Percentiles rank a stretch among this genome's conserved stretches.
phyloP scores from a whole-genome alignment of 2,329 filamentous ascomycete genomes.

The Nemania bipapillata region DNA sequence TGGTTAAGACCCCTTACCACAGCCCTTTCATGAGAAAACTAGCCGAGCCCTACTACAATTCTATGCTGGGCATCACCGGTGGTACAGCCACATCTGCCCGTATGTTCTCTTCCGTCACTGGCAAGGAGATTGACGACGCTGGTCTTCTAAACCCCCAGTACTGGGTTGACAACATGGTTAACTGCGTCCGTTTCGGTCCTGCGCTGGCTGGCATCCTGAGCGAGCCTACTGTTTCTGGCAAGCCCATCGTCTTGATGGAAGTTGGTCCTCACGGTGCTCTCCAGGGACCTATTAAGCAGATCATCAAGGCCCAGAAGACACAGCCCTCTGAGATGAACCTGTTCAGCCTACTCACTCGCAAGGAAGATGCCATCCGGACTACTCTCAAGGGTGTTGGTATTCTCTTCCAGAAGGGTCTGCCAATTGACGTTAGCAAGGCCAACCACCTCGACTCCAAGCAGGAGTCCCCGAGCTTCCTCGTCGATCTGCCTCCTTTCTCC shows the following conservation, averaged over 20 bases:
- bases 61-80: constrained; percentile 41
- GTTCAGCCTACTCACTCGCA: constrained; percentile 46
- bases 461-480: constrained; percentile 48
- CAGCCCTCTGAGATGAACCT: constrained; percentile 44
- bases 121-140: constrained; percentile 42
- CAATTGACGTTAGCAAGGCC: constrained; percentile 49
- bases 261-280: constrained; percentile 54
- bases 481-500: constrained; percentile 58
- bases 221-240: constrained; percentile 36
- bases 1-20: constrained; percentile 58
- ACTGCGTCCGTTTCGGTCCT: constrained; percentile 53
- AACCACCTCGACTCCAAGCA: constrained; percentile 49
- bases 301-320: constrained; percentile 48
- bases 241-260: constrained; percentile 48
- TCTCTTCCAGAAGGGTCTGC: constrained; percentile 49
- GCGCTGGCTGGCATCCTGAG: constrained; percentile 46
- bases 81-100: constrained; percentile 32
- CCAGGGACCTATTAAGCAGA: constrained; percentile 52
- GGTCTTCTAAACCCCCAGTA: constrained; percentile 44
- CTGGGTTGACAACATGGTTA: constrained; percentile 52
- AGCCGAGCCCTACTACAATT: constrained; percentile 51
- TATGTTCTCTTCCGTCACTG: constrained; percentile 49
- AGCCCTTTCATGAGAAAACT: constrained; percentile 55
- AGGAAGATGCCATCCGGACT: constrained; percentile 49
- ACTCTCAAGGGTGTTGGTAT: constrained; percentile 47